Base-by-base conservation (phyloP, 176 grass and related monocot species). In the Cenchrus purpureus region DNA sequence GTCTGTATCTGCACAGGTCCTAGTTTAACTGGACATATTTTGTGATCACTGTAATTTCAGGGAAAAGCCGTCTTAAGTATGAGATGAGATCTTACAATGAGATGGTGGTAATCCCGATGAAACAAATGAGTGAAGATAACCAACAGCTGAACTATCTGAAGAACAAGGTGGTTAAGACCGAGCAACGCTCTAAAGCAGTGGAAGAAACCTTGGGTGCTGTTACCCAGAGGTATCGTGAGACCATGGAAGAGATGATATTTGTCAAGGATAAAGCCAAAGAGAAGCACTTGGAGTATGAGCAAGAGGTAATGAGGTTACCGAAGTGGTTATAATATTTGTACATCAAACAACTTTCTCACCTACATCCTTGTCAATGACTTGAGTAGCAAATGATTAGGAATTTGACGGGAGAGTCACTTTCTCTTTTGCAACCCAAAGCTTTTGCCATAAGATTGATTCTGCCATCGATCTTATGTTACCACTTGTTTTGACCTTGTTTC, bases 61-160 rank as follows among this genome's bases (percentile, higher is more conserved):
- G 91, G 9, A 94, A 99, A 84, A 87, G 63, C 29, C 73, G 84
- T 49, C 64, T 94, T 84, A 96, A 92, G 74, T 96, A 92, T 8
- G 93, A 99, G 22, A 72, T 91, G 89, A 92, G 20, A 81, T 99
- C 97, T 75, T 92, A 99, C 72, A 89, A 96, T 58, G 91, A 99
- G 82, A 96, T 91, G 97, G 91, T 99, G 81, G 93, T 99, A 15
- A 75, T 65, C 16, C 90, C 80, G 17, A 88, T 99, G 97, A 91
- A 90, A 57, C 83, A 95, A 66, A 98, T 98, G 97, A 92, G 76
- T 59, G 93, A 95, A 80, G 93, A 98, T 16, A 98, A 95, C 65
- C 93, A 99, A n/a, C 71, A 89, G 22, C 78, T 99, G 14, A 70
- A 88, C 80, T 89, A 71, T 73, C 79, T 96, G 34, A 91, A 89